These are phyloP conservation scores for Cornus florida DNA, from an alignment of 148 eudicot species.

Conservation along the genomic window DNA sequence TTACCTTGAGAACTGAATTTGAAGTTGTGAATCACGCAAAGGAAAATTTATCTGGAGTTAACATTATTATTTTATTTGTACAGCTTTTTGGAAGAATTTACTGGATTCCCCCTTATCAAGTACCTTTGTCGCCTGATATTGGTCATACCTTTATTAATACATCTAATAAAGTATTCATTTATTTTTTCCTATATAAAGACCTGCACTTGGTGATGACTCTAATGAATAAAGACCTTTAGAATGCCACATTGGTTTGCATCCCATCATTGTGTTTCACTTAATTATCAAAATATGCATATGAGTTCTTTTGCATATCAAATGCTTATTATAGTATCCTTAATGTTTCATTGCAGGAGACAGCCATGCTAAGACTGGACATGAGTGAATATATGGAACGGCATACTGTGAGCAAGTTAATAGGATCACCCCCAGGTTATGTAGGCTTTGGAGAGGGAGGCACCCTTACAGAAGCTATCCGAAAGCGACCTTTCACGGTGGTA, in stretches of 20 bases:
- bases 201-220: neutral
- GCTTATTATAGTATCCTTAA: neutral
- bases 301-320: neutral
- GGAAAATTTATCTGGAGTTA: too few relatives aligned
- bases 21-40: too few relatives aligned
- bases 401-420: conserved; percentile 62
- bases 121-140: too few relatives aligned
- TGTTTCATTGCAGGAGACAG: conserved; percentile 35
- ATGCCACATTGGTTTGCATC: neutral
- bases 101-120: too few relatives aligned
- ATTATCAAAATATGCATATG: neutral
- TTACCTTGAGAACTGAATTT: too few relatives aligned
- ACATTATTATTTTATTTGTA: too few relatives aligned
- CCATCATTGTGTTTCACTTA: neutral
- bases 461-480: conserved; percentile 61
- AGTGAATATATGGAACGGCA: conserved; percentile 70
- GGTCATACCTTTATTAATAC: too few relatives aligned
- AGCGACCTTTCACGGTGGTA: conserved; percentile 50
- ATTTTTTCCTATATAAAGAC: too few relatives aligned
- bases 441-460: conserved; percentile 67
- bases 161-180: too few relatives aligned
- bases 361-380: conserved; percentile 67
- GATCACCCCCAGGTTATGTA: conserved; percentile 65
- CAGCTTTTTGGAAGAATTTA: too few relatives aligned
- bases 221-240: neutral